Conservation (phyloP, 345 rosid genomes). For the Brassica carinata region DNA sequence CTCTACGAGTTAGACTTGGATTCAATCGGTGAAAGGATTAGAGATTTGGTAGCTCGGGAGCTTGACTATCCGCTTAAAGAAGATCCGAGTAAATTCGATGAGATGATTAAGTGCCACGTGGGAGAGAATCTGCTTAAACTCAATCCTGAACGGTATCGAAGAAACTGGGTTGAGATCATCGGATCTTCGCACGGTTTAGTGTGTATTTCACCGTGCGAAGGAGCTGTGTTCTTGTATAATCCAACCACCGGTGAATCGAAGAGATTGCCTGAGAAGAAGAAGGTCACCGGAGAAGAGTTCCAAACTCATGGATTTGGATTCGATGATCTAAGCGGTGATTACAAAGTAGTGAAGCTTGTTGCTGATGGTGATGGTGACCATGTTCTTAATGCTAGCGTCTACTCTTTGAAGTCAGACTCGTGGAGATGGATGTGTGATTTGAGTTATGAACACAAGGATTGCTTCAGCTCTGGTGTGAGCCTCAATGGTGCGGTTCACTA, state of each 20-base stretch:
- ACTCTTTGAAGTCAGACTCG: neutral
- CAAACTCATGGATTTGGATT: constrained; percentile 46
- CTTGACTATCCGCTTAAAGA: constrained; percentile 39
- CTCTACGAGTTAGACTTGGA: constrained; percentile 27
- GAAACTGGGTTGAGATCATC: constrained; percentile 43
- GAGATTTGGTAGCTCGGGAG: constrained; percentile 31
- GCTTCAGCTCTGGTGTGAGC: neutral
- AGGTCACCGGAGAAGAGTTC: neutral
- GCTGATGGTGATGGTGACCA: neutral
- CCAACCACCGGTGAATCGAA: constrained; percentile 51
- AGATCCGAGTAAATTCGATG: constrained; percentile 19
- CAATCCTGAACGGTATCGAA: constrained; percentile 8
- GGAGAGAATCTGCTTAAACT: constrained; percentile 26
- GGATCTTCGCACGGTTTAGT: constrained; percentile 55
- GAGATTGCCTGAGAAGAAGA: constrained; percentile 33
- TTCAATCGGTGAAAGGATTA: constrained; percentile 25
- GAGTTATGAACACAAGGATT: neutral
- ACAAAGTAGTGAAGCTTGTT: constrained; percentile 39
- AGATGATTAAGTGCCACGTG: constrained; percentile 27
- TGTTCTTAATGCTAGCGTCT: neutral
- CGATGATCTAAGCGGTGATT: constrained; percentile 40
- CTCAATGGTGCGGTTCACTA: neutral
- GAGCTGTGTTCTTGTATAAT: constrained; percentile 45
- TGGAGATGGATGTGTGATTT: neutral
- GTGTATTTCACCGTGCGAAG: constrained; percentile 44